Conservation (phyloP, 75 land plant genomes). For the Selaginella moellendorffii region DNA sequence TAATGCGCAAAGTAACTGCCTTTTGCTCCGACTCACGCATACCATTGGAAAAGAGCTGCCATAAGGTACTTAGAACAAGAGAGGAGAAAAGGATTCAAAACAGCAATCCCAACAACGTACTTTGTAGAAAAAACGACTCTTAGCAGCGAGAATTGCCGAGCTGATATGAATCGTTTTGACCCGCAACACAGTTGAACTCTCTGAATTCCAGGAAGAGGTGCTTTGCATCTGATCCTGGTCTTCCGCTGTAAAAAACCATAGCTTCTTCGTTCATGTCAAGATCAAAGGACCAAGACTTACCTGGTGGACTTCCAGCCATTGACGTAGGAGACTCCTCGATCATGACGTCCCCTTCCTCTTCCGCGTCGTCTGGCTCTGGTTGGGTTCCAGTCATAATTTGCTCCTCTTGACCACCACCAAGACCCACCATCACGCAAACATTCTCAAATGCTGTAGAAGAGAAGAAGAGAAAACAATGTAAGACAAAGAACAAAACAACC, state of each 20-base stretch:
- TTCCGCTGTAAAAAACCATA: not conserved
- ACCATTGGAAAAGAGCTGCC: constrained; percentile 94
- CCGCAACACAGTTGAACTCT: constrained; percentile 40
- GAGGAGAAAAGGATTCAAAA: constrained; percentile 1
- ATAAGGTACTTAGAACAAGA: not conserved
- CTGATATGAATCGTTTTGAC: constrained; percentile 74
- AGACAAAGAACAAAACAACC: no score
- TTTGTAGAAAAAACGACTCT: constrained; percentile 94
- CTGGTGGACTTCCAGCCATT: constrained; percentile 19
- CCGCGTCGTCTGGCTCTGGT: constrained; percentile 54
- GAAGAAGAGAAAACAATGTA: no score
- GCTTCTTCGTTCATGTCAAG: not conserved
- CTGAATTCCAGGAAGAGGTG: constrained; percentile 43
- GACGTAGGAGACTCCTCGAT: constrained; percentile 39
- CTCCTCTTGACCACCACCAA: constrained; percentile 15
- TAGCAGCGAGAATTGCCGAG: constrained; percentile 92
- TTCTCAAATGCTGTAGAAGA: not conserved
- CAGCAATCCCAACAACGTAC: constrained; percentile 23
- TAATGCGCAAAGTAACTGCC: constrained; percentile 75
- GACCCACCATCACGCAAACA: not conserved
- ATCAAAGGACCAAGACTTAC: constrained; percentile 6
- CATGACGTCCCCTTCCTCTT: constrained; percentile 81
- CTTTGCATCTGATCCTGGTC: constrained; percentile 6
- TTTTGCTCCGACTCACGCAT: constrained; percentile 95
- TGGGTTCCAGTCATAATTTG: constrained; percentile 21